A percentile compares a stretch with the other conserved stretches of the same genome.
Conservation (phyloP, 176 grass and related monocot genomes). For the Elaeis guineensis region DNA sequence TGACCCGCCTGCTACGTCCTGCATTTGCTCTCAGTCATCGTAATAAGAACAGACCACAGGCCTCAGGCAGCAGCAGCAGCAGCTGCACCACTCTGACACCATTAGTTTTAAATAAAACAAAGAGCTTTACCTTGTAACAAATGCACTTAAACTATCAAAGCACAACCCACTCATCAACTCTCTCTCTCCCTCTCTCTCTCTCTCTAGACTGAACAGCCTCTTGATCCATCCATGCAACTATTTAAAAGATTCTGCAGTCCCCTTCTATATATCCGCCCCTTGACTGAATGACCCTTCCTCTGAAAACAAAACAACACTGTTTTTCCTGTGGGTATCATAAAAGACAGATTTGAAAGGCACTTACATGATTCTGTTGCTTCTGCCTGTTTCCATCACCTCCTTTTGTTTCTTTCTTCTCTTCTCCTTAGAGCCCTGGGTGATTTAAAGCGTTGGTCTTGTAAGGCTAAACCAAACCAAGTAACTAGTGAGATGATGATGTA, state of each 20-base stretch:
- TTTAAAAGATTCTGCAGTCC: neutral
- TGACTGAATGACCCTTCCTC: slow-evolving; percentile 22
- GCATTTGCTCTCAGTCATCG: neutral
- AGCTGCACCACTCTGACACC: slow-evolving; percentile 3
- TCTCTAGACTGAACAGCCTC: neutral
- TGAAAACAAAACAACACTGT: slow-evolving; percentile 3
- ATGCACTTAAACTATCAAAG: neutral
- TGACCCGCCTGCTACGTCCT: neutral
- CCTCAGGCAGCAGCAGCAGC: slow-evolving; percentile 11
- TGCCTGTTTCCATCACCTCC: neutral
- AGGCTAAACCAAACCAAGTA: too few species aligned
- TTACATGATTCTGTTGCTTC: slow-evolving; percentile 6
- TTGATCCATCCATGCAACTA: neutral
- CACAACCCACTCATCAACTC: too few species aligned
- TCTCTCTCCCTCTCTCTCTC: too few species aligned
- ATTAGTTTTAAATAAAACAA: slow-evolving; percentile 10
- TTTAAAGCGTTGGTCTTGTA: neutral
- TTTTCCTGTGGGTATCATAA: slow-evolving; percentile 4
- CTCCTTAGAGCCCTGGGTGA: neutral
- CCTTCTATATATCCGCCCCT: neutral
- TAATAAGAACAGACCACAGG: slow-evolving; percentile 17
- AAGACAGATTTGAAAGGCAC: slow-evolving; percentile 9
- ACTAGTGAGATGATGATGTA: neutral
- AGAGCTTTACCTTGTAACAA: neutral
- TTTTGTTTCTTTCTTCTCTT: neutral